Evolutionary conservation across 2,329 filamentous ascomycete genomes (phyloP), one percentile per base, ranked within the genome.

Genomic region (Botrytis cinerea): DNA sequence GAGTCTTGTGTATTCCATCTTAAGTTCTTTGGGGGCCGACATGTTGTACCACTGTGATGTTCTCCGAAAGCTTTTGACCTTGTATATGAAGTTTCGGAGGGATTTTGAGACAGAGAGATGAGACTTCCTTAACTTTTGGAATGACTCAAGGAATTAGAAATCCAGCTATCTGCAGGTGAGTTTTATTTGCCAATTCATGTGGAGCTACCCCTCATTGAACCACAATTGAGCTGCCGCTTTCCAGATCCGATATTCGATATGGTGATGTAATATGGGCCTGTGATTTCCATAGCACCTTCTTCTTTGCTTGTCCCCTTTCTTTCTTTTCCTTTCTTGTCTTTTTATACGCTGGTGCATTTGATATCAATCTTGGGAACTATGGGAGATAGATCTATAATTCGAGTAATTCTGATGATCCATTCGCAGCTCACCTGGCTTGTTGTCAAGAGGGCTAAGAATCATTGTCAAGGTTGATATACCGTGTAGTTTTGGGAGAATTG

Each of bases 1-100:
- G 43, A 88, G 80, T 32, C 74, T 76, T 25, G 74, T 84, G 48
- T 87, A 78, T 71, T 78, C 75, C 76, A 77, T 77, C 70, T 76
- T 78, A 2, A 71, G 54, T 22, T 60, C 59, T 18, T 54, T 46
- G 43, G 74, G 70, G 40, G 59, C 54, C 46, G 73, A 51, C 73
- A 74, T 76, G 14, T 59, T 64, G 62, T 57, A 40, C 18, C 51
- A 43, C 38, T 54, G 28, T 20, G 48, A 68, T 22, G 35, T 68
- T 57, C 35, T 67, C 45, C 25, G 7, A 51, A 51, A n/a, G 32
- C 32, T 40, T 38, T 38, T 9, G 48, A 40, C 32, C 14, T n/a
- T 32, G 63, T 51, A 51, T 28, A 45, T 45, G 25, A 32, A 43
- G 61, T 40, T 45, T 51, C 51, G 35, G 35, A 32, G 32, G 18